Evolutionary conservation across 179 eudicot species (phyloP).

Genomic region (Patellifolia procumbens): DNA sequence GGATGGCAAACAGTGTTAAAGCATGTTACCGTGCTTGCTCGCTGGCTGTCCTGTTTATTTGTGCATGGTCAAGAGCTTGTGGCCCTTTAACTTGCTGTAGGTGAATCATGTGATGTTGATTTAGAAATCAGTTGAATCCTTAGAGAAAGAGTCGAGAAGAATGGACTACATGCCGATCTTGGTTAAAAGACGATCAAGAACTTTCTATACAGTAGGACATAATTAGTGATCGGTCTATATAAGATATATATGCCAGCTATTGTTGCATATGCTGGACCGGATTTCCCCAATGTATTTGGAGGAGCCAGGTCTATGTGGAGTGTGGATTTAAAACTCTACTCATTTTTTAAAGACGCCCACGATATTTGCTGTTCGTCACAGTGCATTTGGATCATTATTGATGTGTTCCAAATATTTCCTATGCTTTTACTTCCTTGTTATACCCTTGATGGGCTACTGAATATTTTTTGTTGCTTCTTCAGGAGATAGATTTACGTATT

Average conservation of each 20-base stretch:
- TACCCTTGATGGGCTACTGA: constrained; percentile 17
- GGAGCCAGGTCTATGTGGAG: not conserved
- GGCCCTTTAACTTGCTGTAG: not conserved
- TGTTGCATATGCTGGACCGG: not conserved
- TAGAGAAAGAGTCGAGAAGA: constrained; percentile 3
- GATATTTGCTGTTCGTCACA: not conserved
- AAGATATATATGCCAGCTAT: not conserved
- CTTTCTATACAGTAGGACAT: not conserved
- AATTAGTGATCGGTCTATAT: not conserved
- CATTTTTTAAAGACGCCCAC: not conserved
- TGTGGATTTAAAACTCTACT: not conserved
- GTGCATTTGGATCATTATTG: not conserved
- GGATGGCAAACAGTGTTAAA: not conserved
- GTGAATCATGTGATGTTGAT: constrained; percentile 3
- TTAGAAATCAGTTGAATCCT: not conserved
- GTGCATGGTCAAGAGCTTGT: not conserved
- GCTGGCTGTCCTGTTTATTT: constrained; percentile 10
- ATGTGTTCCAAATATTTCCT: not conserved
- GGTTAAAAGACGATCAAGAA: not conserved
- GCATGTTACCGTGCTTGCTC: constrained; percentile 10
- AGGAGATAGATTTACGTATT: constrained; percentile 97
- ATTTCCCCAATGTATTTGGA: not conserved
- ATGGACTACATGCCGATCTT: not conserved
- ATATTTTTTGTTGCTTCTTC: constrained; percentile 31
- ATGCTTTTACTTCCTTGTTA: constrained; percentile 6